A percentile compares a stretch with the other conserved stretches of the same genome.
These are phyloP conservation scores for Polychytrium aggregatum DNA, from an alignment of 192 early-diverging fungal genomes.

Conservation along the genomic window DNA sequence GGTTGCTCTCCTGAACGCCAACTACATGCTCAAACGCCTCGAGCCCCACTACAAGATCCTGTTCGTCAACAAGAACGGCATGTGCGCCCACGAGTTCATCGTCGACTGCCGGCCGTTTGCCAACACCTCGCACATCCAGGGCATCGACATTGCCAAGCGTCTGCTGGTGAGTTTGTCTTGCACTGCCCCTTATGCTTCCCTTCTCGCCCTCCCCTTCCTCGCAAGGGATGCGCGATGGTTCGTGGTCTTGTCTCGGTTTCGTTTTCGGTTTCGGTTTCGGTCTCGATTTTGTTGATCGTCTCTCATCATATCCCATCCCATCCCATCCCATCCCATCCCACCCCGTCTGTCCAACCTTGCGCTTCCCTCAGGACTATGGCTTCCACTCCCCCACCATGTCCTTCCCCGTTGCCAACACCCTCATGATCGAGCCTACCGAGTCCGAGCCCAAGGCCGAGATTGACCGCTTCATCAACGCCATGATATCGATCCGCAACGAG, in stretches of 20 bases:
- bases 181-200: too few species aligned
- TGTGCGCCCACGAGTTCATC: conserved; percentile 99
- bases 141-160: conserved; percentile 97
- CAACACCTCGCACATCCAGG: conserved; percentile 66
- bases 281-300: too few species aligned
- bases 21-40: conserved; percentile 94
- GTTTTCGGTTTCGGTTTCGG: too few species aligned
- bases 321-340: too few species aligned
- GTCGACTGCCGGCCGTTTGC: conserved; percentile 89
- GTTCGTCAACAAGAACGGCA: conserved; percentile 84
- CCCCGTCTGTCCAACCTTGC: too few species aligned
- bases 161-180: conserved; percentile 35
- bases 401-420: conserved; percentile 95
- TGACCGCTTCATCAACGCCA: conserved; percentile 96
- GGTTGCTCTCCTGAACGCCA: conserved; percentile 91
- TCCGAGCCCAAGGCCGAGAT: conserved; percentile 87
- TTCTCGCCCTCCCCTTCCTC: too few species aligned
- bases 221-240: too few species aligned
- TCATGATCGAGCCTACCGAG: conserved; percentile 99
- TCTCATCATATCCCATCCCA: too few species aligned
- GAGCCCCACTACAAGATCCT: conserved; percentile 84
- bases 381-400: conserved; percentile 99
- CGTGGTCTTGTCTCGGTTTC: too few species aligned
- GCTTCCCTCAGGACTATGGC: conserved; percentile 95
- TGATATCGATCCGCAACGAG: conserved; percentile 91